phyloP scores from a whole-genome alignment of 305 asterid species.

The Coffea humblotiana region DNA sequence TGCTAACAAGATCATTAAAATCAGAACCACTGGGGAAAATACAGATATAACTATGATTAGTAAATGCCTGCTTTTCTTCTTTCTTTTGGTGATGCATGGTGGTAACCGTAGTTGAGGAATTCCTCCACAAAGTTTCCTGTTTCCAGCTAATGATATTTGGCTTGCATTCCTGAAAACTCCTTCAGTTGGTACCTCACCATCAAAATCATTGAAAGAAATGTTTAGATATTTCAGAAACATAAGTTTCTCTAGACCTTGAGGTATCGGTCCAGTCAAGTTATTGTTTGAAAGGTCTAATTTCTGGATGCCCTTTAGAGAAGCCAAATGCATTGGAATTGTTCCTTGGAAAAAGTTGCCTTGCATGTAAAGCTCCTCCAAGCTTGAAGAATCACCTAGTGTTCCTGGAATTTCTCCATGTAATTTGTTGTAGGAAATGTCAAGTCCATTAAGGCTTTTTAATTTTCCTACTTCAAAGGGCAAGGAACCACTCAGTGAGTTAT shows the following conservation, averaged over 20 bases:
- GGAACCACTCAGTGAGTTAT: constrained; percentile 27
- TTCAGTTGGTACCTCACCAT: neutral
- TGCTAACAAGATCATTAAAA: no score
- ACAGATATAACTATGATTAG: neutral
- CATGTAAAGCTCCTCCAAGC: neutral
- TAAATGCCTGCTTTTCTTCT: neutral
- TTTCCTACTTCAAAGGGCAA: constrained; percentile 29
- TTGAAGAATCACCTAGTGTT: constrained; percentile 11
- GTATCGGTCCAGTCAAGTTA: constrained; percentile 26
- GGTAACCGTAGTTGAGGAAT: constrained; percentile 19
- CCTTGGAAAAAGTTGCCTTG: neutral
- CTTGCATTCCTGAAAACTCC: neutral
- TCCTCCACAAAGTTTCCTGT: constrained; percentile 33
- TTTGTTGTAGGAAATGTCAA: constrained; percentile 27
- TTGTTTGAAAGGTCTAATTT: neutral
- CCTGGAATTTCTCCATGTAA: constrained; percentile 24
- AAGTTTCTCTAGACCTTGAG: constrained; percentile 24
- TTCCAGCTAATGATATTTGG: neutral
- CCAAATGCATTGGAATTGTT: neutral
- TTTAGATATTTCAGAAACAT: constrained; percentile 10
- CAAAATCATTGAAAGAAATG: constrained; percentile 14
- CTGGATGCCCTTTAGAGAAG: neutral
- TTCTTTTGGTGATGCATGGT: constrained; percentile 9
- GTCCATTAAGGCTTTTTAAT: constrained; percentile 15
- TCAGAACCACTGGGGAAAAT: no score